phyloP scores from a whole-genome alignment of 2,329 filamentous ascomycete species.

The Colletotrichum chrysophilum region DNA sequence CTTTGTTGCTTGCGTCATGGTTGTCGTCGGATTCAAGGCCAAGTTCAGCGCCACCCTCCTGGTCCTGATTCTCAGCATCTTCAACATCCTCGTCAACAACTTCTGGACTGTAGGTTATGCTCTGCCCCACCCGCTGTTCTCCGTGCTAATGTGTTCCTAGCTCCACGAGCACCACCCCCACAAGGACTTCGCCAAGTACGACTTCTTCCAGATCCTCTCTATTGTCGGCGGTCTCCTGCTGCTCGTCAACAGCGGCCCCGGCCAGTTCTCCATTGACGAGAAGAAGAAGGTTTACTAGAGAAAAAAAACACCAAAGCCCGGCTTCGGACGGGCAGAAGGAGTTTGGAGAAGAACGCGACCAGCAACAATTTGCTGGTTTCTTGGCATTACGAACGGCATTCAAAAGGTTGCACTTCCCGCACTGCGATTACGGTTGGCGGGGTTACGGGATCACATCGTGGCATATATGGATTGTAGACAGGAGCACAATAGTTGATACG shows the following conservation, averaged over 20 bases:
- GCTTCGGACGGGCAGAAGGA: background rate
- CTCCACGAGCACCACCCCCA: constrained; percentile 98
- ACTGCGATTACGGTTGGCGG: constrained; percentile 32
- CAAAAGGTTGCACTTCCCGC: constrained; percentile 22
- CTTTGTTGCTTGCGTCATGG: constrained; percentile 94
- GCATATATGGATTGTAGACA: constrained; percentile 23
- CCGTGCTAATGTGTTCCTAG: constrained; percentile 44
- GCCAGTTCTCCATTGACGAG: constrained; percentile 98
- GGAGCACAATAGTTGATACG: constrained; percentile 12
- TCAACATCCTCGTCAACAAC: constrained; percentile 98
- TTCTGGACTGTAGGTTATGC: constrained; percentile 89
- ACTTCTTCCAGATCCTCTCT: constrained; percentile 99
- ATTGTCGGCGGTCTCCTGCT: constrained; percentile 97
- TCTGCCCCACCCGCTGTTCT: background rate
- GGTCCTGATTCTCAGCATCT: constrained; percentile 92
- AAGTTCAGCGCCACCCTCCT: constrained; percentile 98
- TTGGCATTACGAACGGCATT: constrained; percentile 21
- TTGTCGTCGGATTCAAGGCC: constrained; percentile 98
- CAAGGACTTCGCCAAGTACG: constrained; percentile 99
- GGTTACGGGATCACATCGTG: constrained; percentile 30
- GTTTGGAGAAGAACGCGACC: background rate
- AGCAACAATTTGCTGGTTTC: constrained; percentile 1
- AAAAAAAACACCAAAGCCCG: background rate
- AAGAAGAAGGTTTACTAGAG: constrained; percentile 99
- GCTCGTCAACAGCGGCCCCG: constrained; percentile 97